Evolutionary conservation across 495 filamentous ascomycete genomes (phyloP), one percentile per base, ranked within the genome.

Genomic region (Hypoxylon fuscum): DNA sequence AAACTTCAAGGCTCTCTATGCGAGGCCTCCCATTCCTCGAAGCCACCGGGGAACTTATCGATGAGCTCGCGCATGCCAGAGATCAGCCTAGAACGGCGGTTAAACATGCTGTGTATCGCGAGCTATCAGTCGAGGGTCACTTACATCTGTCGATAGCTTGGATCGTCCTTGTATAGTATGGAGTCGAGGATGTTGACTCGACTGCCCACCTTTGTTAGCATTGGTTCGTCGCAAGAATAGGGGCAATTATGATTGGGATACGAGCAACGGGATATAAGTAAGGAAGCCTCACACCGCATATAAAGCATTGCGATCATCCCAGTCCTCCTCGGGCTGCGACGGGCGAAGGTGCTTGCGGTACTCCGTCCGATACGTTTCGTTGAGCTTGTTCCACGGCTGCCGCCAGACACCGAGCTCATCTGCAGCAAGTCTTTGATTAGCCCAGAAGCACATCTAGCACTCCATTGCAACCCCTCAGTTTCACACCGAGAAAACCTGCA

Each of bases 301-400:
- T 42, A 74, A 55, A 5, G 51, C 29, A 42, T 73, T 71, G 8
- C 72, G 55, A 41, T 68, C 70, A 22, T 74, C 70, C 20, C 59
- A 72, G 21, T 74, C 71, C 10, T 72, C 70, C 31, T 58, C 58
- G 12, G 68, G 69, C 48, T 54, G 43, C 21, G 62, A 55, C 27
- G 49, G 41, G 9, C 41, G 51, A n/a, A 66, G 62, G 29, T 68
- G 53, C 42, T 45, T 63, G 18, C 56, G 42, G 15, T 71, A 72
- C 43, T 59, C 57, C 17, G 31, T 21, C 8, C 55, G 44, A 15
- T 71, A 71, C 17, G 40, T 14, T 14, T 23, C 20, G 46, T 40
- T 42, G 15, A 66, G 46, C 15, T 61, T 32, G 34, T 66, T 66
- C 62, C 62, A 66, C 18, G 56, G 56, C 42, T 66, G 62, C 8